Percentiles rank a stretch among this genome's conserved stretches.
Conservation (phyloP, 139 green algal genomes). For the Monoraphidium neglectum region DNA sequence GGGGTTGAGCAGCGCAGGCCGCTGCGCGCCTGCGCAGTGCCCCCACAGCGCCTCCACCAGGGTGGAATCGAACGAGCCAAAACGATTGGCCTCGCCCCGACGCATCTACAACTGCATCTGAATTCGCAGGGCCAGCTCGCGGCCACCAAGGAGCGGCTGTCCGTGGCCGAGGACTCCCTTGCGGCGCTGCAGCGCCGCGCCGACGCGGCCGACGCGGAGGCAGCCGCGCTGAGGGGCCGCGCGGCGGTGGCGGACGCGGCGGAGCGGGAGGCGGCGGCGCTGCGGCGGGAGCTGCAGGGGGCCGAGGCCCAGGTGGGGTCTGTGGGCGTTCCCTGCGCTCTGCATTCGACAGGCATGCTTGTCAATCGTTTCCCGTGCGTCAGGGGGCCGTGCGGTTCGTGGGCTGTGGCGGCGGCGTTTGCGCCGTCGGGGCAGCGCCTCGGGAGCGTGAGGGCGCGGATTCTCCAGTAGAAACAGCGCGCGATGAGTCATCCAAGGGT, state of each 20-base stretch:
- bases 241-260: constrained; percentile 5
- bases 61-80: neutral
- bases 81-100: neutral
- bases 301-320: no score
- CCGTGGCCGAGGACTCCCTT: constrained; percentile 1
- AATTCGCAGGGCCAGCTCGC: no score
- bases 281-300: neutral
- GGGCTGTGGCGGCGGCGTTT: neutral
- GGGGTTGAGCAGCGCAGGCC: neutral
- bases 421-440: constrained; percentile 5
- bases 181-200: neutral
- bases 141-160: constrained; percentile 6
- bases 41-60: no score
- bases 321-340: no score
- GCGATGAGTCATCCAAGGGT: no score
- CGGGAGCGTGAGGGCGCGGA: neutral
- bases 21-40: neutral
- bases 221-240: neutral
- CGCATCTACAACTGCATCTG: no score
- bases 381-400: neutral
- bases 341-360: no score
- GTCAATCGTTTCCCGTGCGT: no score
- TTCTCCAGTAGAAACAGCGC: neutral
- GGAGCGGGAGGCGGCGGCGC: neutral
- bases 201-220: neutral